phyloP scores from a whole-genome alignment of 768 basidiomycete genomes.

The Podaxis carcinomalis region DNA sequence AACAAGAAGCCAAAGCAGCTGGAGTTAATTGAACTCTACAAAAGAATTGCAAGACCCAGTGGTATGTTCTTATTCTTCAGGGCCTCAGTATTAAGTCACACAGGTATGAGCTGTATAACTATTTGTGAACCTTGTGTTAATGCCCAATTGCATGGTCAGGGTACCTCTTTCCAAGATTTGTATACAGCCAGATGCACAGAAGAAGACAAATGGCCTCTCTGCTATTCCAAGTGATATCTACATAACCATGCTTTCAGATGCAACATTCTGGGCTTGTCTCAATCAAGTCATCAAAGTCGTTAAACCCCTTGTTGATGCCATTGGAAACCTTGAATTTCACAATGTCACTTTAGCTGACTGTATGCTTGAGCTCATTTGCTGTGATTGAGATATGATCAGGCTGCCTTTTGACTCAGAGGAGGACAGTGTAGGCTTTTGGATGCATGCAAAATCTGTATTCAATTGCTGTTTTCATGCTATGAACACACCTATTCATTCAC shows the following conservation, averaged over 20 bases:
- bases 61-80: conserved; percentile 21
- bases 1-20: conserved; percentile 10
- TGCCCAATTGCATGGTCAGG: background rate
- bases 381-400: background rate
- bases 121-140: background rate
- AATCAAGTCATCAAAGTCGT: conserved; percentile 23
- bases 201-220: conserved; percentile 14
- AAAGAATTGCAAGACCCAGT: conserved; percentile 21
- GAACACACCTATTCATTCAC: background rate
- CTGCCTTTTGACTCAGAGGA: background rate
- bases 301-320: conserved; percentile 30
- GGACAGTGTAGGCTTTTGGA: background rate
- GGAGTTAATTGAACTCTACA: conserved; percentile 18
- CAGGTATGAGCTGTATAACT: background rate
- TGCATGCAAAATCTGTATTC: background rate
- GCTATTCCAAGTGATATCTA: conserved; percentile 20
- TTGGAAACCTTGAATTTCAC: conserved; percentile 25
- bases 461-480: background rate
- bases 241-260: conserved; percentile 17
- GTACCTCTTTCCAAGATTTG: conserved; percentile 7
- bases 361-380: background rate
- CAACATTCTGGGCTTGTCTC: conserved; percentile 18
- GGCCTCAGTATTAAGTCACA: conserved; percentile 18
- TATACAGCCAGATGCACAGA: conserved; percentile 8
- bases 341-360: too few species aligned